Evolutionary conservation across 2,329 filamentous ascomycete species (phyloP).

Genomic region (Trichophyton mentagrophytes): DNA sequence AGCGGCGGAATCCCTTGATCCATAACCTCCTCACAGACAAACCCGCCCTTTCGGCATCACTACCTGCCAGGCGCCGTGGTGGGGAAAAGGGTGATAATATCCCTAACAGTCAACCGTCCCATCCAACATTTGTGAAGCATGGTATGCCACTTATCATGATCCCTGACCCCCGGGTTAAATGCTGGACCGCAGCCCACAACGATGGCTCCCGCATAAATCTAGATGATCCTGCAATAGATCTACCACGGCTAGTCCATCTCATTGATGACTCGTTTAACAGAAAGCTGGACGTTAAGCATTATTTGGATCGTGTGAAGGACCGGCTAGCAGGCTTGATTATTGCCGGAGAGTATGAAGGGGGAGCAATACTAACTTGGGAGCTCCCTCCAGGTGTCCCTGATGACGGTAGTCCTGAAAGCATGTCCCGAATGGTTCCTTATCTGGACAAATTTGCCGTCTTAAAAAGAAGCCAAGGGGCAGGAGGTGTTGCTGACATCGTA

Average conservation of each 20-base stretch:
- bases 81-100: conserved; percentile 22
- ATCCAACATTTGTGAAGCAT: conserved; percentile 75
- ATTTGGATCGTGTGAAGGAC: conserved; percentile 65
- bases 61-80: conserved; percentile 57
- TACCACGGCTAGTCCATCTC: conserved; percentile 67
- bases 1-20: conserved; percentile 71
- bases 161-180: conserved; percentile 51
- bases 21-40: conserved; percentile 95
- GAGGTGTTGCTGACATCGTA: conserved; percentile 86
- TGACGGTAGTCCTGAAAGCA: conserved; percentile 40
- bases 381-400: conserved; percentile 49
- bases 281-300: conserved; percentile 70
- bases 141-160: conserved; percentile 82
- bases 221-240: conserved; percentile 68
- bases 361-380: conserved; percentile 92
- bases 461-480: conserved; percentile 73
- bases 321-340: conserved; percentile 85
- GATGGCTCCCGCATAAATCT: conserved; percentile 53
- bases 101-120: conserved; percentile 30
- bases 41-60: conserved; percentile 78
- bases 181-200: conserved; percentile 56
- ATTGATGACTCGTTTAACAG: conserved; percentile 90
- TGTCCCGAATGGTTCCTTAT: conserved; percentile 67
- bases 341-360: conserved; percentile 91
- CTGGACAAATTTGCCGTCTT: conserved; percentile 95